Evolutionary conservation across 2,329 filamentous ascomycete species (phyloP).

Genomic region (Spiromastix sp.): DNA sequence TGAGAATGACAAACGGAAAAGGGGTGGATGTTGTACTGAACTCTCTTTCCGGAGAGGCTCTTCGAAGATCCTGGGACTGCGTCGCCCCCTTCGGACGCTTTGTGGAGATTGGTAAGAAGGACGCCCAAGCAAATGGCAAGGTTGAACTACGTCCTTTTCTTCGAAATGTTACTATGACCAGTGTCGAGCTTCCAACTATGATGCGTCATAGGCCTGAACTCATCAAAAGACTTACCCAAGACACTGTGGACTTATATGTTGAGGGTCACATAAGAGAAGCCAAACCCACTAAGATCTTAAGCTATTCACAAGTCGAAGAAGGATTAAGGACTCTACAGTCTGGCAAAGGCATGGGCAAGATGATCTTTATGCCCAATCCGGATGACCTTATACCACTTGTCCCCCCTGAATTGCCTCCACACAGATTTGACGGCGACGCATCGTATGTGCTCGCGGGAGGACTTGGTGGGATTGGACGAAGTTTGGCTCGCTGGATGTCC

Average conservation of each 20-base stretch:
- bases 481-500: conserved; percentile 16
- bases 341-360: conserved; percentile 14
- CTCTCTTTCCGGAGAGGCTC: conserved; percentile 11
- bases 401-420: conserved; percentile 7
- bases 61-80: conserved; percentile 12
- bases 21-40: conserved; percentile 15
- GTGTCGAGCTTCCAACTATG: conserved; percentile 12
- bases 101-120: conserved; percentile 14
- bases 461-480: conserved; percentile 16
- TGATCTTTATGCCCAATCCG: conserved; percentile 10
- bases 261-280: conserved; percentile 12
- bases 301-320: conserved; percentile 12
- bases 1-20: conserved; percentile 11
- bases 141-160: conserved; percentile 11
- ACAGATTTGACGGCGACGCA: conserved; percentile 9
- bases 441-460: conserved; percentile 16
- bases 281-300: conserved; percentile 10
- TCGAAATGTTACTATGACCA: conserved; percentile 11
- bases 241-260: conserved; percentile 9
- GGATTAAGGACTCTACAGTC: conserved; percentile 12
- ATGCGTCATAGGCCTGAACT: conserved; percentile 9
- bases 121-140: conserved; percentile 8
- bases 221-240: conserved; percentile 7
- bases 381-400: conserved; percentile 11
- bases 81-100: conserved; percentile 14